phyloP scores from a whole-genome alignment of 2,329 filamentous ascomycete species.

The Biscogniauxia mediterranea region DNA sequence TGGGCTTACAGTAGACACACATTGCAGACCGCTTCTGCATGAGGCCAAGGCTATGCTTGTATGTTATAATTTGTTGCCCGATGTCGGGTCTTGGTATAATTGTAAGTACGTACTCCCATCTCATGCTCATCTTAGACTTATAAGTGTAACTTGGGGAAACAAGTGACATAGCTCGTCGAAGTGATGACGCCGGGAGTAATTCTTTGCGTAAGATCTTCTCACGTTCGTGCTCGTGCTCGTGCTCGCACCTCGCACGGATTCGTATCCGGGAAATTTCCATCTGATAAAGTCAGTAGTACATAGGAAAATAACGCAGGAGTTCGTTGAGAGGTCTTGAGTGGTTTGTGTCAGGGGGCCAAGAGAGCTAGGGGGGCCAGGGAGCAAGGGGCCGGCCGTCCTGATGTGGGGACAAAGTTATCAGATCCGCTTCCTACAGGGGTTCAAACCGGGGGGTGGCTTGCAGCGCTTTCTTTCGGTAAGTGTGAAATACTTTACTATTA shows the following conservation, averaged over 20 bases:
- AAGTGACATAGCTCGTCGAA: background rate
- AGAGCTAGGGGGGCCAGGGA: background rate
- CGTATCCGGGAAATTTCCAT: background rate
- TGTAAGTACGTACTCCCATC: no score
- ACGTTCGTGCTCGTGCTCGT: background rate
- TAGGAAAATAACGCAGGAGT: background rate
- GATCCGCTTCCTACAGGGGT: slow-evolving; percentile 28
- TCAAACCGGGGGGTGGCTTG: background rate
- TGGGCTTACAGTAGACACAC: background rate
- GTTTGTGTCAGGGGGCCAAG: background rate
- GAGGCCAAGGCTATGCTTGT: background rate
- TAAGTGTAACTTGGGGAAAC: no score
- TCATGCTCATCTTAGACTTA: background rate
- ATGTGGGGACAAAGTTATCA: slow-evolving; percentile 26
- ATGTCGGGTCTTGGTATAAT: background rate
- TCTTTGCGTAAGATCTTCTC: no score
- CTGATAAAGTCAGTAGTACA: background rate
- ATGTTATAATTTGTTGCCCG: background rate
- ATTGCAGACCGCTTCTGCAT: background rate
- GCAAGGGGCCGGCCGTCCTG: slow-evolving; percentile 2
- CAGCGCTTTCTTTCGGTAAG: background rate
- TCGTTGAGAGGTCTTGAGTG: background rate
- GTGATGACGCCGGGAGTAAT: no score
- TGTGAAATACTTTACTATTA: background rate
- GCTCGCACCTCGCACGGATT: background rate